Conservation (phyloP, 768 basidiomycete genomes). For the Scleroderma bovista region DNA sequence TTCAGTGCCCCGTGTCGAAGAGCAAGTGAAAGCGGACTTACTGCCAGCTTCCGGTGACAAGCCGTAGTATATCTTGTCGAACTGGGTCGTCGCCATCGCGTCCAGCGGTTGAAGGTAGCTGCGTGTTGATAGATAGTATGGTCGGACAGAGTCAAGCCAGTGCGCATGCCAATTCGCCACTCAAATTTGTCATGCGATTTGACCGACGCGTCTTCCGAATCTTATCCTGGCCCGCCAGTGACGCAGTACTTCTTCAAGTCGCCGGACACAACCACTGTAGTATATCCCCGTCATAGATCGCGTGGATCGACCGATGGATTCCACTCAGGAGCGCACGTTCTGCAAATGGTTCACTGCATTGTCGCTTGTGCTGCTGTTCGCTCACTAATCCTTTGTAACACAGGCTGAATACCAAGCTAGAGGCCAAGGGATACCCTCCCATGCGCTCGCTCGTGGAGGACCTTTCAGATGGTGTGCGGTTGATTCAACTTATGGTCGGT, state of each 20-base stretch:
- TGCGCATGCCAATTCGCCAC: constrained; percentile 27
- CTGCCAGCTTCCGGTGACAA: constrained; percentile 72
- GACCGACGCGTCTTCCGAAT: constrained; percentile 16
- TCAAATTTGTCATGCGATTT: constrained; percentile 6
- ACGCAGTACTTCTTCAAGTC: no score
- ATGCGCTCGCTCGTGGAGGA: constrained; percentile 89
- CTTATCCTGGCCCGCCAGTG: background rate
- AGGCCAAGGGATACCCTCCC: constrained; percentile 74
- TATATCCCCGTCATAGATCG: background rate
- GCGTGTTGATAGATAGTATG: constrained; percentile 8
- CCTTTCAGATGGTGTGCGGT: constrained; percentile 89
- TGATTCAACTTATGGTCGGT: constrained; percentile 90
- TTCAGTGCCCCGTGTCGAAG: background rate
- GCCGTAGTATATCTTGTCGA: constrained; percentile 80
- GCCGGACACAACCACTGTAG: background rate
- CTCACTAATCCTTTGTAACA: background rate
- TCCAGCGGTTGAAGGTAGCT: constrained; percentile 2
- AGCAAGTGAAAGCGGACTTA: constrained; percentile 38
- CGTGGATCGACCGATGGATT: constrained; percentile 20
- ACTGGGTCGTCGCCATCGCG: constrained; percentile 65
- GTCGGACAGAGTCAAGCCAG: constrained; percentile 12
- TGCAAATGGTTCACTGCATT: constrained; percentile 73
- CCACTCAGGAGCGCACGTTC: constrained; percentile 71
- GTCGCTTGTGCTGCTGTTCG: background rate
- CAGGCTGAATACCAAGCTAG: constrained; percentile 96